Conservation (phyloP, 805 yeast species). For the Ogataea corticis region DNA sequence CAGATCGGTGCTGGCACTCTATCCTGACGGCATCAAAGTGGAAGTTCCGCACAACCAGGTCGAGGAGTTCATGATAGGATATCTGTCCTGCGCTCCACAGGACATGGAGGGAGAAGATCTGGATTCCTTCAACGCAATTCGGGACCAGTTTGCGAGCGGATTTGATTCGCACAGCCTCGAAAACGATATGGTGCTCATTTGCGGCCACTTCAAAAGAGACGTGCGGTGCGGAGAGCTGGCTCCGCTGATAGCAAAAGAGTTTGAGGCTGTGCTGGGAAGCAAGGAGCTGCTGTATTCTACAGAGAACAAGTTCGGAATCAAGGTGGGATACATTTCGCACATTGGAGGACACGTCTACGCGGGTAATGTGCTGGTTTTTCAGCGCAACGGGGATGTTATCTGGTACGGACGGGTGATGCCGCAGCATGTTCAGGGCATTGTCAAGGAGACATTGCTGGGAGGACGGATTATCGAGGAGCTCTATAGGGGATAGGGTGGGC, state of each 20-base stretch:
- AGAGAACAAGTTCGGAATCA: constrained; percentile 21
- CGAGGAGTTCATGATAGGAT: constrained; percentile 42
- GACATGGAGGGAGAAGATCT: constrained; percentile 10
- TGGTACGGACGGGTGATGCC: constrained; percentile 84
- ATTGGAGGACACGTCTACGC: constrained; percentile 88
- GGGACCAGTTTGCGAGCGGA: constrained; percentile 15
- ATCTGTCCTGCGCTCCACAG: constrained; percentile 39
- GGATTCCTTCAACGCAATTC: constrained; percentile 7
- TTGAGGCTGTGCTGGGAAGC: constrained; percentile 40
- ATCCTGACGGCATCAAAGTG: constrained; percentile 54
- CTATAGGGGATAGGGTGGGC: constrained; percentile 58
- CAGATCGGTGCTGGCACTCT: constrained; percentile 28
- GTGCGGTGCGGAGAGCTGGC: constrained; percentile 68
- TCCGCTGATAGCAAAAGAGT: constrained; percentile 55
- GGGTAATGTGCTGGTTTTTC: constrained; percentile 69
- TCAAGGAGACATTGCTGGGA: constrained; percentile 50
- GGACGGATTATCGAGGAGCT: constrained; percentile 55
- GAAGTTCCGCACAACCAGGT: constrained; percentile 32
- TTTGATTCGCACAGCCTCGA: constrained; percentile 15
- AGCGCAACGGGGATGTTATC: constrained; percentile 43
- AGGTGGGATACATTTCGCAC: constrained; percentile 65
- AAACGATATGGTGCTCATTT: constrained; percentile 48
- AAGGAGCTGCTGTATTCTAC: constrained; percentile 32
- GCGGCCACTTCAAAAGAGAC: constrained; percentile 69
- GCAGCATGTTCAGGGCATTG: constrained; percentile 62